Evolutionary conservation across 2,329 filamentous ascomycete genomes (phyloP), one percentile per base, ranked within the genome.

Genomic region (Hypoxylon sp.): DNA sequence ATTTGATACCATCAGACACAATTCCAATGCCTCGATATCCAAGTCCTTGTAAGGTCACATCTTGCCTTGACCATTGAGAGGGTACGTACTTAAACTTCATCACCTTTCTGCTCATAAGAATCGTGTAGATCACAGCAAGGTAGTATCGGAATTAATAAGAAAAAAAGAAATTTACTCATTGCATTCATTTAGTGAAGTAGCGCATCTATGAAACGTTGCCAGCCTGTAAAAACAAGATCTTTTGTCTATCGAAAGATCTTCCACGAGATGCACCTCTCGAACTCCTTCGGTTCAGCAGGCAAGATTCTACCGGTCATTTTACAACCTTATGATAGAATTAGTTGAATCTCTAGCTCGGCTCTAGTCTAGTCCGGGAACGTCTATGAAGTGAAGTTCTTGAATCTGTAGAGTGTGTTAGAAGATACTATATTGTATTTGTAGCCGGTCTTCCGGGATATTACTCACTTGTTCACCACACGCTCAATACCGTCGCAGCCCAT

Each of bases 401-500:
- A 73, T 26, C 72, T 74, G 37, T 47, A n/a, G 10, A 26, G 7
- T 5, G n/a, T 32, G 58, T 62, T 58, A 52, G 57, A 26, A 34
- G n/a, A 15, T 28, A 17, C 22, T 47, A 13, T 22, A 10, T 41
- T 41, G 7, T 8, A 7, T 13, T 52, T 11, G 28, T 26, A 11
- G 2, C 10, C 8, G 3, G 44, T 15, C 2, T 30, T 2, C n/a
- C n/a, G n/a, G 1, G 20, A 4, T 10, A 2, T 24, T 13, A 34
- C 82, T 74, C 79, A 90, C 87, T 91, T 91, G 73, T 85, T 87
- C 56, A 97, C 84, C 19, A 95, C 90, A 56, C 91, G 84, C 83
- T 96, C 91, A 72, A 97, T 94, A 41, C 90, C 92, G 75, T 97
- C 91, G 64, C 94, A 84, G 32, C 93, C 93, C 79, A 85, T 88